phyloP scores from a whole-genome alignment of 2,329 filamentous ascomycete species.

The Cladobotryum protrusum region DNA sequence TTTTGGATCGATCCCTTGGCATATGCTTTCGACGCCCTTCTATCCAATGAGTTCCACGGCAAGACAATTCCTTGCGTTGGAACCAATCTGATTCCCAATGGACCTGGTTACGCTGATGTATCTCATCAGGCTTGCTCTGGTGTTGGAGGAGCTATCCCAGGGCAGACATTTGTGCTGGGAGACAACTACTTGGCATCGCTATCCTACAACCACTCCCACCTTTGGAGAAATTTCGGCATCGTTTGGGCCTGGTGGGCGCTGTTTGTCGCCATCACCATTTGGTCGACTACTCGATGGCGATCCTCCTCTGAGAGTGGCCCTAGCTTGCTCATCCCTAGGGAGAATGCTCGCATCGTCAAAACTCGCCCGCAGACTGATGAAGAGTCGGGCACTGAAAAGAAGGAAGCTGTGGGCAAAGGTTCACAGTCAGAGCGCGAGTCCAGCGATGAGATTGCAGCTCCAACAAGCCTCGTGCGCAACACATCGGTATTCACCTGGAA shows the following conservation, averaged over 20 bases:
- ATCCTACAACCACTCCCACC: constrained; percentile 43
- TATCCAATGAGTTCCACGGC: constrained; percentile 64
- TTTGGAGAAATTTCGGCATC: constrained; percentile 58
- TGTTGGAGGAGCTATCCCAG: constrained; percentile 47
- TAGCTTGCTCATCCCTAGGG: constrained; percentile 56
- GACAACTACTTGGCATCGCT: constrained; percentile 53
- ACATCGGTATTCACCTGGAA: constrained; percentile 70
- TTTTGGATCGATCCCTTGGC: constrained; percentile 62
- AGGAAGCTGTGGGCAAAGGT: neutral
- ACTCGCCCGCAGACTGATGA: constrained; percentile 37
- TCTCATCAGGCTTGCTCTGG: constrained; percentile 49
- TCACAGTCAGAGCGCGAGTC: neutral
- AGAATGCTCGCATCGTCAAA: constrained; percentile 39
- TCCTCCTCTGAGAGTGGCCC: constrained; percentile 45
- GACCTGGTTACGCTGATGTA: constrained; percentile 39
- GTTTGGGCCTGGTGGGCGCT: constrained; percentile 58
- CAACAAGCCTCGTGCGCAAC: constrained; percentile 47
- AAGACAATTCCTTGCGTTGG: constrained; percentile 44
- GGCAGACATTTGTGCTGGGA: constrained; percentile 44
- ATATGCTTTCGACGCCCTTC: constrained; percentile 62
- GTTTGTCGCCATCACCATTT: constrained; percentile 52
- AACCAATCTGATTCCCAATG: constrained; percentile 44
- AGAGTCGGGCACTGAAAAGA: constrained; percentile 34
- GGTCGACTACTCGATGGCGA: constrained; percentile 52
- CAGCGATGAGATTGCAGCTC: constrained; percentile 16